These are phyloP conservation scores for Salix udensis DNA, from an alignment of 345 rosid genomes.

Conservation along the genomic window DNA sequence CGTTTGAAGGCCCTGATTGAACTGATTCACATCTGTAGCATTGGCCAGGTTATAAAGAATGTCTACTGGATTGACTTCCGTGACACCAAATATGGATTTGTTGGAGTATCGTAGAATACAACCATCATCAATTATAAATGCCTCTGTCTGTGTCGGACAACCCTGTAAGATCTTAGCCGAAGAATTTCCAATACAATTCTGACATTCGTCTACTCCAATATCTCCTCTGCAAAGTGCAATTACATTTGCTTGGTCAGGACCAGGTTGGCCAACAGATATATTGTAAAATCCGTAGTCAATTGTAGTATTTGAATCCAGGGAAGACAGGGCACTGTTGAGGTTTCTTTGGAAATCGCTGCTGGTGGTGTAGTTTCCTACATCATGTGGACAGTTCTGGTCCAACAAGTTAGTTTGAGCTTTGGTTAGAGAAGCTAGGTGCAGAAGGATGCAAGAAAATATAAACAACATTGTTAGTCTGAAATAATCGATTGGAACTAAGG, in stretches of 20 bases:
- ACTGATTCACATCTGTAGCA: constrained; percentile 2
- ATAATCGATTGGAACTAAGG: not conserved
- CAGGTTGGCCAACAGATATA: constrained; percentile 1
- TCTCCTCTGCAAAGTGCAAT: constrained; percentile 26
- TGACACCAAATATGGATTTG: not conserved
- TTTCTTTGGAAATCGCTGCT: constrained; percentile 12
- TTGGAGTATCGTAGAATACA: constrained; percentile 20
- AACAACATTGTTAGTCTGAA: not conserved
- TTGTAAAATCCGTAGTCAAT: constrained; percentile 16
- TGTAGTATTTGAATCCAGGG: not conserved
- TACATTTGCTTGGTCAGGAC: constrained; percentile 14
- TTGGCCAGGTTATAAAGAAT: rapidly evolving
- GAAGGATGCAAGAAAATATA: not conserved
- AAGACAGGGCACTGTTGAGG: constrained; percentile 15
- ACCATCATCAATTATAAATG: not conserved
- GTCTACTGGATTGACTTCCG: not conserved
- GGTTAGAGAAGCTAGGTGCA: not conserved
- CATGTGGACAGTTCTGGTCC: not conserved
- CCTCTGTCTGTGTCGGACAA: constrained; percentile 23
- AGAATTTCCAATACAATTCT: not conserved
- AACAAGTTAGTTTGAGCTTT: constrained; percentile 5
- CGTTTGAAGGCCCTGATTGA: not conserved
- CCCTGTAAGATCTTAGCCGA: not conserved
- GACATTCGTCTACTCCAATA: not conserved
- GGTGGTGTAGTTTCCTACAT: constrained; percentile 16